Evolutionary conservation across 352 stramenopile genomes (phyloP), one percentile per base, ranked within the genome.

Genomic region (Pythium grandisporangium): DNA sequence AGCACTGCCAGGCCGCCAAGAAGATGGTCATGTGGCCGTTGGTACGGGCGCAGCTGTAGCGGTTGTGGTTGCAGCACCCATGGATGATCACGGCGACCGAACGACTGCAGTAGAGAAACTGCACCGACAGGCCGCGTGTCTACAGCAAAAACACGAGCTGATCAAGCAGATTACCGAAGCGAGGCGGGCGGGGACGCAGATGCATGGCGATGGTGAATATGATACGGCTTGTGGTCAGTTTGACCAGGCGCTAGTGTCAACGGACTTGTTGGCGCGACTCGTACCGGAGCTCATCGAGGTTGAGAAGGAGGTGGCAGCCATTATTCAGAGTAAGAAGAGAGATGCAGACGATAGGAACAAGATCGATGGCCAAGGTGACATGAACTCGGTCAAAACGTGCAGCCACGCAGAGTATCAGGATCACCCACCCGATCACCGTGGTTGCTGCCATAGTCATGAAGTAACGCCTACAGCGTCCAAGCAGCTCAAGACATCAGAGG

Each of bases 91-190:
- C n/a, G n/a, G n/a, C n/a, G 27, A 32, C 25, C 14, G 19, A 23
- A 35, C n/a, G 26, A 41, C 5, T 1, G 41, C 25, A 11, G 35
- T 34, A 0, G 49, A 48, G 2, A 32, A 53, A 14, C 30, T 87
- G 34, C 42, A 66, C 33, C 32, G 34, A 6, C 48, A 73, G 8
- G 63, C 70, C 1, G 38, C 45, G 35, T 45, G 76, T 13, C 64
- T 79, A 27, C 43, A 56, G 20, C 27, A 41, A 20, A 88, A 85
- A 44, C 66, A 84, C 37, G 42, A 61, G 27, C 47, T 88, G 19
- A 55, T 85, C 33, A 58, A 70, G 39, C 38, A 48, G 16, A 77
- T 74, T 17, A 48, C 80, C 56, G 48, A 59, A 33, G 52, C 50
- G 14, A 53, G 74, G 23, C 55, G 70, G 0, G 43, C 46, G 2